Percentiles rank a stretch among this genome's conserved stretches.
Conservation (phyloP, 2,329 filamentous ascomycete species). For the Cadophora malorum region DNA sequence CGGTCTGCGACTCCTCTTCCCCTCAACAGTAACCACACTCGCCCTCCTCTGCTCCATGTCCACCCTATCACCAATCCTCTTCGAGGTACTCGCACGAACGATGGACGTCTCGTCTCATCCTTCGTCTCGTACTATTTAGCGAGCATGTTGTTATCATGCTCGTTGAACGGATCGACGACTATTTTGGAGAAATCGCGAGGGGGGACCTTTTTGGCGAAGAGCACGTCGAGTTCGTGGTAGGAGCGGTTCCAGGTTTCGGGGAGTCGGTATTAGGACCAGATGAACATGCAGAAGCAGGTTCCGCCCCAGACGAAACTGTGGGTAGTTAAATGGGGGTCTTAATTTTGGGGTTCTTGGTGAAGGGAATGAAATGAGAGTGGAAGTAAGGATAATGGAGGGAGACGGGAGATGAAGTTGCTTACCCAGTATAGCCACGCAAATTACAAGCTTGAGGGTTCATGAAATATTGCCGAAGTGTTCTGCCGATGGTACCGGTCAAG, state of each 20-base stretch:
- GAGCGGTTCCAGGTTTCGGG: conserved; percentile 16
- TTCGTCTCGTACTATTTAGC: background rate
- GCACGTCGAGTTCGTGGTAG: conserved; percentile 15
- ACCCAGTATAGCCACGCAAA: conserved; percentile 13
- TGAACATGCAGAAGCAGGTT: conserved; percentile 18
- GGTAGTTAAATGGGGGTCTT: background rate
- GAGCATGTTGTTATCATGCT: background rate
- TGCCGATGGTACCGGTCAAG: conserved; percentile 15
- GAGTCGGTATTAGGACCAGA: conserved; percentile 18
- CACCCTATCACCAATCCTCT: background rate
- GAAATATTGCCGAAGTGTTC: conserved; percentile 12
- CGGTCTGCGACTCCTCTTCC: background rate
- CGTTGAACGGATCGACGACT: conserved; percentile 12
- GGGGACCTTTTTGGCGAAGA: conserved; percentile 17
- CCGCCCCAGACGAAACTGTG: conserved; percentile 18
- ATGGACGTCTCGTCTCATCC: background rate
- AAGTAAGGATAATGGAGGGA: background rate
- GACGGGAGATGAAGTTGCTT: background rate
- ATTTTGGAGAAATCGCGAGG: conserved; percentile 10
- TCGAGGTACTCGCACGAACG: background rate
- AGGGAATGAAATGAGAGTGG: background rate
- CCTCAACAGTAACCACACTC: background rate
- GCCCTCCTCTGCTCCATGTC: background rate
- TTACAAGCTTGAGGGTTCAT: conserved; percentile 18
- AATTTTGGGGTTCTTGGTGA: background rate